Evolutionary conservation across 2,329 filamentous ascomycete species (phyloP), one percentile per base, ranked within the genome.

Genomic region (Talaromyces atroroseus): DNA sequence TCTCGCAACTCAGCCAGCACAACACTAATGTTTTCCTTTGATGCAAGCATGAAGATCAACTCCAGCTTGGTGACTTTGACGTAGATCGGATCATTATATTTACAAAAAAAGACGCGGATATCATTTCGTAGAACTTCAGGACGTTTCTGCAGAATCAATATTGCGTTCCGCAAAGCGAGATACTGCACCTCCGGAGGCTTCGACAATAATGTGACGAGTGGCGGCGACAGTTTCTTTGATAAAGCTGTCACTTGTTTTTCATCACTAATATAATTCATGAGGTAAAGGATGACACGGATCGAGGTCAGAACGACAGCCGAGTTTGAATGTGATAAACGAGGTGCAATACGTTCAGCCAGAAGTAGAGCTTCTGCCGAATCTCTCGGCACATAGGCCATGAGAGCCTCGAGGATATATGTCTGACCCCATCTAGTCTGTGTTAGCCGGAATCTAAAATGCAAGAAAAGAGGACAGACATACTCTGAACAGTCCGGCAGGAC

Each of bases 121-220:
- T 99, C 94, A 73, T 96, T 97, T 61, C 91, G 85, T 54, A 99
- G 75, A 8, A 99, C 92, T 67, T 97, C 94, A 0, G 94, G 94
- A 56, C 92, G 82, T 65, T 92, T 82, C 71, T 99, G 94, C 52
- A 99, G 78, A 63, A 99, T 99, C 14, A 99, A 80, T 2, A 99
- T 81, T 0, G 94, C 94, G 69, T 99, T 99, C 61, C 94, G 82
- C 18, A 99, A 81, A 0, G 94, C 94, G 6, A 99, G 81, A 68
- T 99, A 99, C 71, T 99, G 94, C n/a, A 99, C 94, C 71, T 99
- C 94, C 0, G 94, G 90, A 0, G 92, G 92, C 74, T 99, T 99
- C 52, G 92, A 94, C 23, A 99, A 82, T 8, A 99, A 80, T 0
- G 94, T 99, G 32, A 99, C 92, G 3, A 99, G 81, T 2, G 94